Evolutionary conservation across 371 early-diverging fungal genomes (phyloP).

Genomic region (Syncephalis plumigaleata): DNA sequence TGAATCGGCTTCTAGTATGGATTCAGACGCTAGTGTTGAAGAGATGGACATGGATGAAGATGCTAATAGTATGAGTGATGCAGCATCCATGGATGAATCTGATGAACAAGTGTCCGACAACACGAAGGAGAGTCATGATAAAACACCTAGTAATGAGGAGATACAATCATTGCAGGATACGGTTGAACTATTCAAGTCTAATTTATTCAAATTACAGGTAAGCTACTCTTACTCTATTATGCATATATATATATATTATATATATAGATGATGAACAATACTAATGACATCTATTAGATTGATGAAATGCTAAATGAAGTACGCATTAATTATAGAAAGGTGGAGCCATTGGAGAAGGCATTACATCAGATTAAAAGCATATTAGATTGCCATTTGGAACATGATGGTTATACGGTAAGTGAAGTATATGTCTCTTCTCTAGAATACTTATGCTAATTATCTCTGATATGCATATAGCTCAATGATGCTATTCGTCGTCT

Average conservation of each 20-base stretch:
- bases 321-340: constrained; percentile 36
- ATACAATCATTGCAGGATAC: constrained; percentile 68
- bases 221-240: constrained; percentile 4
- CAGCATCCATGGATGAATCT: too few species aligned
- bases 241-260: neutral
- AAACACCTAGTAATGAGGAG: constrained; percentile 60
- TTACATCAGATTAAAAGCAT: constrained; percentile 43
- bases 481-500: neutral
- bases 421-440: constrained; percentile 4
- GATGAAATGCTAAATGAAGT: constrained; percentile 72
- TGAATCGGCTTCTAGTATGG: too few species aligned
- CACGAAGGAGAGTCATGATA: constrained; percentile 14
- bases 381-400: constrained; percentile 27
- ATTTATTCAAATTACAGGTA: constrained; percentile 76
- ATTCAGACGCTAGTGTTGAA: constrained; percentile 6
- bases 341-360: constrained; percentile 48
- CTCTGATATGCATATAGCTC: neutral
- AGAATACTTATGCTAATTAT: neutral
- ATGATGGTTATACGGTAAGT: constrained; percentile 27
- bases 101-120: too few species aligned
- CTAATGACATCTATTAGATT: constrained; percentile 11
- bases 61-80: too few species aligned
- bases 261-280: constrained; percentile 9
- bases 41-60: too few species aligned
- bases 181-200: constrained; percentile 69